These are phyloP conservation scores for Plicaturopsis crispa DNA, from an alignment of 768 basidiomycete genomes.

Conservation along the genomic window DNA sequence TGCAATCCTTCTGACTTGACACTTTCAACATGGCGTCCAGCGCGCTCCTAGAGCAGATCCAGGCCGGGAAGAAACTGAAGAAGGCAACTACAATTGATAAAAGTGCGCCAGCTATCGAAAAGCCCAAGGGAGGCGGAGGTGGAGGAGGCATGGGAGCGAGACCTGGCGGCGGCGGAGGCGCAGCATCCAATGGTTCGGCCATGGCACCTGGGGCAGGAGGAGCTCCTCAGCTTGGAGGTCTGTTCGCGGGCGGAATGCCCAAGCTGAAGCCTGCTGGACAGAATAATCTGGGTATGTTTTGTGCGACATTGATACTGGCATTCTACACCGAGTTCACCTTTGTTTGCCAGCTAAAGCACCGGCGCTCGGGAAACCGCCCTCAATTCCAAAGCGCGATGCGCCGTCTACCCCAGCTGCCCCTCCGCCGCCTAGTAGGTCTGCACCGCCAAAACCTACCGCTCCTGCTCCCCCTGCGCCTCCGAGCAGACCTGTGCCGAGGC, in stretches of 20 bases:
- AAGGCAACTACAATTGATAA: constrained; percentile 81
- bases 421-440: constrained; percentile 19
- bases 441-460: constrained; percentile 21
- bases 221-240: constrained; percentile 73
- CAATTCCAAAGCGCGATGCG: constrained; percentile 45
- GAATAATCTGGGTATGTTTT: constrained; percentile 40
- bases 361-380: constrained; percentile 58
- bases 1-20: no score
- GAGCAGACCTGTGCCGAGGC: constrained; percentile 15
- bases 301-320: constrained; percentile 8
- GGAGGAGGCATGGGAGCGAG: constrained; percentile 26
- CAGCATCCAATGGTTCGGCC: constrained; percentile 16
- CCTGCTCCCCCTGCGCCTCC: constrained; percentile 30
- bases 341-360: constrained; percentile 46
- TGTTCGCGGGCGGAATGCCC: constrained; percentile 91
- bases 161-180: constrained; percentile 18
- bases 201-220: constrained; percentile 26
- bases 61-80: constrained; percentile 74
- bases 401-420: constrained; percentile 22
- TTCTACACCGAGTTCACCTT: constrained; percentile 7
- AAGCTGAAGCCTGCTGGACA: constrained; percentile 80
- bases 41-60: constrained; percentile 75
- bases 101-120: constrained; percentile 58
- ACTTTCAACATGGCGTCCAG: constrained; percentile 75
- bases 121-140: constrained; percentile 33